Evolutionary conservation across 371 early-diverging fungal genomes (phyloP), one percentile per base, ranked within the genome.

Genomic region (Mucor lusitanicus): DNA sequence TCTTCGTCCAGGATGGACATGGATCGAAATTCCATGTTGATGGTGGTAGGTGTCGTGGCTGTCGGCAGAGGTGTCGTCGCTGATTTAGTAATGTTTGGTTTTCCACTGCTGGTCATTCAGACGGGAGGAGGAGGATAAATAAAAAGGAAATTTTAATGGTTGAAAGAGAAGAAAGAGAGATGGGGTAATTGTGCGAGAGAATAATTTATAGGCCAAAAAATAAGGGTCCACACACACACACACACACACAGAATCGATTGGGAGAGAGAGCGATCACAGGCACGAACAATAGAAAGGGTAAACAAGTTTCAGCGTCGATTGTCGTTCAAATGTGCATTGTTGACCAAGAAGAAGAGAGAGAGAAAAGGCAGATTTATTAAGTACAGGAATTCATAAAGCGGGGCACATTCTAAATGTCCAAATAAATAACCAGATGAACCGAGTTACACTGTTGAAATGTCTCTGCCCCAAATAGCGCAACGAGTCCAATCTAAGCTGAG

Each of bases 401-500:
- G 19, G 30, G 19, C 44, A 44, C n/a, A 44, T 44, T 44, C 19
- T 44, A 44, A n/a, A 44, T 44, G 44, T 44, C 17, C 19, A 17
- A 44, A 44, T 44, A 44, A 44, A 44, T 44, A 17, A 42, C n/a
- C 44, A 44, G 44, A 44, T 44, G 44, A 44, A 17, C 63, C 28
- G 19, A 19, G 28, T 61, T 68, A 74, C 12, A 75, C 74, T n/a
- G 69, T 75, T 9, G 79, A 77, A 6, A 81, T 70, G 62, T 82
- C 83, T 68, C 83, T 65, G 6, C 83, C 83, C 67, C 73, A 79
- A 4, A 82, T 53, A 11, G 78, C 80, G 53, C 75, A 70, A 46
- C 73, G 76, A 15, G 75, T 70, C 83, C 83, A 82, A 67, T 82
- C 83, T 17, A 82, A 61, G 62, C 78, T 78, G 1, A 82, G 55